phyloP scores from a whole-genome alignment of 441 rosid species.

The Euphorbia corollata region DNA sequence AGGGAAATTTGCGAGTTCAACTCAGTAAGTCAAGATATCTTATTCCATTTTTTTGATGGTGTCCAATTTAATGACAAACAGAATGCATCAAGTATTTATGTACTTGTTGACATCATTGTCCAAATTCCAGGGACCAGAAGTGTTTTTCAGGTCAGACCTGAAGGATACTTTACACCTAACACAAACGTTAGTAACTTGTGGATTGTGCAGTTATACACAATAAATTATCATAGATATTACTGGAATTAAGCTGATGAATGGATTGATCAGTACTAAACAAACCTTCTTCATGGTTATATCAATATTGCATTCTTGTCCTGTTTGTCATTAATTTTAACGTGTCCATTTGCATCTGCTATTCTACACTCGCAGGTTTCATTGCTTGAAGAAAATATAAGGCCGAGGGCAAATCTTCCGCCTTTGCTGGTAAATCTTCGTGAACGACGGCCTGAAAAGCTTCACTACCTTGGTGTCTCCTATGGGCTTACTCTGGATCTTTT shows the following conservation, averaged over 20 bases:
- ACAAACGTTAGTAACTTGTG: background rate
- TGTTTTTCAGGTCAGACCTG: too few species aligned
- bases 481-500: conserved; percentile 95
- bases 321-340: background rate
- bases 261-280: background rate
- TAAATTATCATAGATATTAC: too few species aligned
- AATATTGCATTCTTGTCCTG: background rate
- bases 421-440: conserved; percentile 75
- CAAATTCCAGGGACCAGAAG: too few species aligned
- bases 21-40: background rate
- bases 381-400: conserved; percentile 80
- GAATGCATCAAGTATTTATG: background rate
- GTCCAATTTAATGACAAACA: background rate
- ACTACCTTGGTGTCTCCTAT: conserved; percentile 90
- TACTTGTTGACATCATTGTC: too few species aligned
- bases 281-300: background rate
- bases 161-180: too few species aligned
- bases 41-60: background rate
- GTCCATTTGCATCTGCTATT: conserved; percentile 7
- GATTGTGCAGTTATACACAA: background rate
- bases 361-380: conserved; percentile 56
- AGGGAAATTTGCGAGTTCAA: background rate
- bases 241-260: background rate
- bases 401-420: conserved; percentile 79
- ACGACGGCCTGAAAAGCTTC: conserved; percentile 80